Base-by-base conservation (phyloP, 805 yeast genomes). In the Millerozyma miso region DNA sequence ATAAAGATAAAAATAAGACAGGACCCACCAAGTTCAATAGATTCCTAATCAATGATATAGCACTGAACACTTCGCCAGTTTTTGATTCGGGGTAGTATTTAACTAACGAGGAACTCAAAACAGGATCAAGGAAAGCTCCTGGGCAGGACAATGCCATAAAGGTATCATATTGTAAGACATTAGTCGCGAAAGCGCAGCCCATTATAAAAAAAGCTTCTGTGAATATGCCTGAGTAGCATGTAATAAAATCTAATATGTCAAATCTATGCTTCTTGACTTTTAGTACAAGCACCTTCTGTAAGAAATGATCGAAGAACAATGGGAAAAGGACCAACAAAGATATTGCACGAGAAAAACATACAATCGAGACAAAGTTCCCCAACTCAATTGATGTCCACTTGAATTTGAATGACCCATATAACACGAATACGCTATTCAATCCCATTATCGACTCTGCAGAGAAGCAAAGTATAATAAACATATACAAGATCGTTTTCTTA, bases 21-120 rank as follows among this genome's bases (percentile, higher is more conserved):
- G 17, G 7, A 7, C 7, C 5, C 15, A 32, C 17, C 7, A 81
- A 59, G 44, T 62, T 55, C 3, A 74, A 54, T 0, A 73, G 38
- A 46, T 77, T 81, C 53, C 77, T 74, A 18, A 81, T 53, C 38
- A 83, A 57, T 0, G 85, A 77, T 35, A 81, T 58, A 10, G 52
- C 56, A 15, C 54, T 54, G 35, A 48, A 49, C 10, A 50, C 35
- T 26, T 46, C 46, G 14, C 56, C 56, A 7, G 43, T 43, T 37
- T 40, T 46, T 85, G 69, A 65, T 19, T 75, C 73, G 1, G 76
- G 73, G 42, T 70, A 74, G 57, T 80, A 79, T 56, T 83, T 83
- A 43, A 79, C 67, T 8, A 82, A 58, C 1, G 81, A 46, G 0
- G 82, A 66, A 51, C 76, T 81, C 4, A 80, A 44, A 0, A 80